Evolutionary conservation across 129 eudicot species (phyloP).

Genomic region (Centella asiatica): DNA sequence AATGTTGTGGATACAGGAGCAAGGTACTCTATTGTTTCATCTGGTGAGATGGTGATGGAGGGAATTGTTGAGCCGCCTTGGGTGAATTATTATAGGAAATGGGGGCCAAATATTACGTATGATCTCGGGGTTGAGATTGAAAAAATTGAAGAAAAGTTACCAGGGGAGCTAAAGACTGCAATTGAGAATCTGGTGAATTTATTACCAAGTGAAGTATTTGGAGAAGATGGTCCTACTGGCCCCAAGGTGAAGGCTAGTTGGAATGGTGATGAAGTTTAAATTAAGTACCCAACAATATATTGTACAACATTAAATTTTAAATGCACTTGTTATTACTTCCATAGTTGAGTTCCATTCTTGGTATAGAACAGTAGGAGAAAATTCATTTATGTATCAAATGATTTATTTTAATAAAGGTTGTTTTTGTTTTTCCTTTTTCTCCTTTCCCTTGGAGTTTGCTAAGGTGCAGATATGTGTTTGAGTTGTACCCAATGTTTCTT

Average conservation of each 20-base stretch:
- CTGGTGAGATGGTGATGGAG: slow-evolving; percentile 8
- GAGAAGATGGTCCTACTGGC: slow-evolving; percentile 43
- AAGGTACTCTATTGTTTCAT: slow-evolving; percentile 21
- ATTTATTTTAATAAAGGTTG: no score
- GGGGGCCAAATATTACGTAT: slow-evolving; percentile 39
- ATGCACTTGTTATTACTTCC: no score
- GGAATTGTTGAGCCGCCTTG: slow-evolving; percentile 32
- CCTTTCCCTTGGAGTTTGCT: no score
- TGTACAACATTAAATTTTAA: no score
- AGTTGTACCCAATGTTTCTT: no score
- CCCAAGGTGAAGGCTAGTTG: slow-evolving; percentile 37
- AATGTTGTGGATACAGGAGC: slow-evolving; percentile 25
- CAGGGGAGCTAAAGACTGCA: slow-evolving; percentile 9
- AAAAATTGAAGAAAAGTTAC: slow-evolving; percentile 17
- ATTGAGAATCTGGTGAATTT: slow-evolving; percentile 17
- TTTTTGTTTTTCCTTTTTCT: no score
- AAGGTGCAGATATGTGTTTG: no score
- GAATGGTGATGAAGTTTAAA: slow-evolving; percentile 30
- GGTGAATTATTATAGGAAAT: slow-evolving; percentile 34
- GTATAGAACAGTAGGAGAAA: no score
- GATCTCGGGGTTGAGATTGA: slow-evolving; percentile 22
- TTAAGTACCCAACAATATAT: no score
- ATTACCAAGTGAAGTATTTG: slow-evolving; percentile 29
- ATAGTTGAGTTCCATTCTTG: no score
- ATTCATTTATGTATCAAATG: no score